These are phyloP conservation scores for Oryza officinalis DNA, from an alignment of 176 grass and related monocot genomes.

Conservation along the genomic window DNA sequence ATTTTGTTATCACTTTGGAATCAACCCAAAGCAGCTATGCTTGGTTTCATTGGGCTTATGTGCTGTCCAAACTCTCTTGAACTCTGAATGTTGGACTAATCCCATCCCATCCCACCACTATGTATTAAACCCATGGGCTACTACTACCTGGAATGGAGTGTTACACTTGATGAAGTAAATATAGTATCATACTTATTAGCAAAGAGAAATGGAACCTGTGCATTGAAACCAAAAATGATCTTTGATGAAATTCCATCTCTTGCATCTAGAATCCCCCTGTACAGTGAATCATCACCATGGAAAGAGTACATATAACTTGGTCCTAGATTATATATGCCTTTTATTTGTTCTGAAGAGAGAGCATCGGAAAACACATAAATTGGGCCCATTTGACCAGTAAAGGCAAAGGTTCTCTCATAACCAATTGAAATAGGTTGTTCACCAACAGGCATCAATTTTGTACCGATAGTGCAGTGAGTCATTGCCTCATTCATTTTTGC, in stretches of 20 bases:
- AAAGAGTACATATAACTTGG: slow-evolving; percentile 99
- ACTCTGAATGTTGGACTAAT: slow-evolving; percentile 2
- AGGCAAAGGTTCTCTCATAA: slow-evolving; percentile 77
- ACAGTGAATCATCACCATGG: slow-evolving; percentile 73
- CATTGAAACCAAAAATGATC: slow-evolving; percentile 97
- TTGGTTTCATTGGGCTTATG: neutral
- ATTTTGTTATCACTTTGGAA: neutral
- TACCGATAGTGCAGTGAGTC: slow-evolving; percentile 77
- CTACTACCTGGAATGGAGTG: neutral
- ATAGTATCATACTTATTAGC: slow-evolving; percentile 24
- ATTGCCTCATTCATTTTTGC: slow-evolving; percentile 88
- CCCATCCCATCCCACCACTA: neutral
- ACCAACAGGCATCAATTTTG: slow-evolving; percentile 78
- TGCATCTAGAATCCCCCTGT: slow-evolving; percentile 74
- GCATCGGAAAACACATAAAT: slow-evolving; percentile 88
- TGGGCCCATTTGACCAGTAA: slow-evolving; percentile 94
- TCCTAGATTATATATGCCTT: slow-evolving; percentile 83
- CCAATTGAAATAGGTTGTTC: slow-evolving; percentile 74
- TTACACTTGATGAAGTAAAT: slow-evolving; percentile 24
- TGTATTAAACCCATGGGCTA: neutral
- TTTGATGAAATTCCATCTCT: slow-evolving; percentile 92
- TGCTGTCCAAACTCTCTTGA: neutral
- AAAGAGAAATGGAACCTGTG: slow-evolving; percentile 64
- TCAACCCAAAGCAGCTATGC: slow-evolving; percentile 14
- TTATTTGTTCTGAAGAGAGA: slow-evolving; percentile 92